Evolutionary conservation across 129 eudicot genomes (phyloP), one percentile per base, ranked within the genome.

Genomic region (Arctium lappa): DNA sequence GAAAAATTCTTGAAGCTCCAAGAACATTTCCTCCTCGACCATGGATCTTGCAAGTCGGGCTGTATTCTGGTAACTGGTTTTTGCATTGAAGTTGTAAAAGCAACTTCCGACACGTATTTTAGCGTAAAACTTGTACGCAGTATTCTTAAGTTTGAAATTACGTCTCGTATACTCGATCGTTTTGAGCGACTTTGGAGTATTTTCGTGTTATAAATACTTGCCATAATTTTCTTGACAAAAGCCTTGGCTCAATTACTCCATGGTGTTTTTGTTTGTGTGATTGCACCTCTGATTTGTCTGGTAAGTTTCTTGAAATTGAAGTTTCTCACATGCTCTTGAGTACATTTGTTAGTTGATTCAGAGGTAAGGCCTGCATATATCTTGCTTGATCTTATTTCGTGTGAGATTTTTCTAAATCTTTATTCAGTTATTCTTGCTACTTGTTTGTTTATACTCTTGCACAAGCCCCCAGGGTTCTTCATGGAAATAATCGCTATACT

Each of bases 1-100:
- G 1, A 83, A 70, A 76, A 69, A 9, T 46, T 77, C 81, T 69
- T 16, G 65, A 76, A 77, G 73, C 39, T 31, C 46, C 11, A 18
- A 76, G 78, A 50, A 70, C 50, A 53, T 75, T 34, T 75, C 53
- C 29, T 75, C 80, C 66, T 50, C 27, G 53, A 40, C 75, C 48
- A 22, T 75, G 81, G 86, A 82, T 69, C 71, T 68, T 50, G 73
- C 44, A 77, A 36, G 77, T 69, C 9, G 44, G 77, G n/a, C 39
- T 50, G 40, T 69, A 34, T 82, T 48, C 56, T 65, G 82, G 71
- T 78, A 78, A 36, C 75, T 31, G 80, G 78, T 72, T 37, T 73
- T 73, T 81, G 79, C 42, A 40, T 37, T 6, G 44, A 74, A 81
- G 80, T 74, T 62, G 39, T 72, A 12, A 38, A 66, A 66, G 71